Conservation (phyloP, 2,329 filamentous ascomycete genomes). For the Penicillium sp. region DNA sequence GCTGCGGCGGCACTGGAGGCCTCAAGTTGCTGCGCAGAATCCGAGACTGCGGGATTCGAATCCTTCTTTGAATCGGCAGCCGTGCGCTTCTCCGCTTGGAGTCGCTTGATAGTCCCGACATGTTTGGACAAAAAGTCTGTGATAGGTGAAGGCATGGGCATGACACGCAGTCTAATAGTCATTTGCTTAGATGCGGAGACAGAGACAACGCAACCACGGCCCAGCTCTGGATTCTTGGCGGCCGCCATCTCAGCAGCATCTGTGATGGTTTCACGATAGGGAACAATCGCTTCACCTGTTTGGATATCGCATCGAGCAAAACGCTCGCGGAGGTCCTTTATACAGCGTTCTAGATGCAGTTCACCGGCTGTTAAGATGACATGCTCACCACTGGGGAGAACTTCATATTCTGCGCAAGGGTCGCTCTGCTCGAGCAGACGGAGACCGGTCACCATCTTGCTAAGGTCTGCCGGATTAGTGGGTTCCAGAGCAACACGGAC, state of each 20-base stretch:
- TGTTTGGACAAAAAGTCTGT: slow-evolving; percentile 84
- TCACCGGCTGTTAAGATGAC: slow-evolving; percentile 92
- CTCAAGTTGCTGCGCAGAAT: slow-evolving; percentile 31
- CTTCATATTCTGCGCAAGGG: slow-evolving; percentile 91
- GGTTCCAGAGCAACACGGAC: slow-evolving; percentile 95
- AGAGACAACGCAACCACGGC: slow-evolving; percentile 70
- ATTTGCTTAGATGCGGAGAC: slow-evolving; percentile 82
- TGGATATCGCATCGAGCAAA: slow-evolving; percentile 95
- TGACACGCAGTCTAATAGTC: slow-evolving; percentile 66
- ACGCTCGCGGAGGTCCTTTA: slow-evolving; percentile 86
- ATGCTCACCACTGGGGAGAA: slow-evolving; percentile 87
- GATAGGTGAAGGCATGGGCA: slow-evolving; percentile 69
- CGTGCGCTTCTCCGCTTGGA: slow-evolving; percentile 66
- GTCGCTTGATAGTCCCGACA: slow-evolving; percentile 65
- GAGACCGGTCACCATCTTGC: slow-evolving; percentile 89
- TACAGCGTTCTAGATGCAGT: slow-evolving; percentile 83
- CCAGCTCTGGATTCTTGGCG: slow-evolving; percentile 76
- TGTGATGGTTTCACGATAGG: slow-evolving; percentile 89
- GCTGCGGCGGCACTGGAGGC: slow-evolving; percentile 48
- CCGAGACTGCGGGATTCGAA: slow-evolving; percentile 36
- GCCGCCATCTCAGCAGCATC: slow-evolving; percentile 86
- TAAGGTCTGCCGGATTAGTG: slow-evolving; percentile 77
- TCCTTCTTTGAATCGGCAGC: slow-evolving; percentile 39
- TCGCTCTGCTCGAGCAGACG: slow-evolving; percentile 87
- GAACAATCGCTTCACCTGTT: slow-evolving; percentile 87